A percentile compares a stretch with the other conserved stretches of the same genome.
phyloP scores from a whole-genome alignment of 176 grass and related monocot species.

The Hsuehochloa calcarea region DNA sequence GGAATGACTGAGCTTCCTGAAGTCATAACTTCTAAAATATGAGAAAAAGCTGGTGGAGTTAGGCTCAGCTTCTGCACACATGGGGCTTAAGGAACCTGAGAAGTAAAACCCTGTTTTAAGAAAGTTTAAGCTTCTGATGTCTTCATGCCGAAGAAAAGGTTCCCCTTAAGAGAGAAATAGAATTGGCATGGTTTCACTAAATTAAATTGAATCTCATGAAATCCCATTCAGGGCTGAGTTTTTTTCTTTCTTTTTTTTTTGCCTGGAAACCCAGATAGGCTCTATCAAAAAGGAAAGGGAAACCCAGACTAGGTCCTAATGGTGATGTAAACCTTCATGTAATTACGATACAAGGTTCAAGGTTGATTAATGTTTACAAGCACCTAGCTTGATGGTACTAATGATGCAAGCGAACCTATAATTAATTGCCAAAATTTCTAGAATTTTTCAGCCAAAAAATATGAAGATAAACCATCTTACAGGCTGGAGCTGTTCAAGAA shows the following conservation, averaged over 20 bases:
- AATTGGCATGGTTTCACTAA: not conserved
- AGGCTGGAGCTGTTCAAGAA: not conserved
- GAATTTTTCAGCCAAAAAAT: not conserved
- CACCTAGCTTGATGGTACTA: not conserved
- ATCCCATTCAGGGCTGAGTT: not conserved
- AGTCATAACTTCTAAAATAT: not conserved
- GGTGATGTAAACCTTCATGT: not conserved
- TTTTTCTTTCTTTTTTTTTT: too few species aligned
- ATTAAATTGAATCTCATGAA: not conserved
- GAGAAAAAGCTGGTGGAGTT: not conserved
- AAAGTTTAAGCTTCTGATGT: not conserved
- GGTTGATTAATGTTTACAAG: not conserved
- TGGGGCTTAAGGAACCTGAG: not conserved
- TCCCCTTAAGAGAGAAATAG: not conserved
- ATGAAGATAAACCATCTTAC: conserved; percentile 6
- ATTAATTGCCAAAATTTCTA: conserved; percentile 3
- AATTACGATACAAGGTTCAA: not conserved
- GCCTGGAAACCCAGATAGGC: not conserved
- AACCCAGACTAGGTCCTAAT: not conserved
- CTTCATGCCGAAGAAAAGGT: not conserved
- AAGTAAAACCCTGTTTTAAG: not conserved
- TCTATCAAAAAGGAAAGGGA: not conserved
- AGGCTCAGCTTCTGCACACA: not conserved
- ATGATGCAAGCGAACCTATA: not conserved
- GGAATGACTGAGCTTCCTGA: not conserved